phyloP scores from a whole-genome alignment of 192 early-diverging fungal species.

The Radiomyces spectabilis region DNA sequence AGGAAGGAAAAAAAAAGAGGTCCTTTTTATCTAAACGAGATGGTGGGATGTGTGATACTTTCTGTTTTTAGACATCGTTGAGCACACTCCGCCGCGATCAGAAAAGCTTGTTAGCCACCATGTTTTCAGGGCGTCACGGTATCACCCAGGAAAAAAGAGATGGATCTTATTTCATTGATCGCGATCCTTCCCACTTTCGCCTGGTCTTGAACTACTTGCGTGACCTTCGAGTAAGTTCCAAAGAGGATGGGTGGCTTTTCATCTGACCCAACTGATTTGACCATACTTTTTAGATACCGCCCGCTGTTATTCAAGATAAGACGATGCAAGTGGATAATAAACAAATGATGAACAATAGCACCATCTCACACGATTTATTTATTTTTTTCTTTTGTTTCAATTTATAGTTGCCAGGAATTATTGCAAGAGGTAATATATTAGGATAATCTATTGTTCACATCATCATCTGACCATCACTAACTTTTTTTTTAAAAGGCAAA shows the following conservation, averaged over 20 bases:
- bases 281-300: conserved; percentile 10
- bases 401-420: conserved; percentile 14
- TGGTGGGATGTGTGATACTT: no score
- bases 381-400: neutral
- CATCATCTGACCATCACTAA: neutral
- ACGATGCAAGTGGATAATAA: conserved; percentile 12
- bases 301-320: conserved; percentile 9
- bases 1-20: neutral
- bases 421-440: conserved; percentile 12
- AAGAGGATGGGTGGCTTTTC: neutral
- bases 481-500: conserved; percentile 6
- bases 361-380: no score
- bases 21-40: no score
- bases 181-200: conserved; percentile 23
- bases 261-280: neutral
- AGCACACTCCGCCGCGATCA: conserved; percentile 10
- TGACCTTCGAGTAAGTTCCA: conserved; percentile 11
- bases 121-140: conserved; percentile 21
- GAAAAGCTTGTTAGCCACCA: conserved; percentile 16
- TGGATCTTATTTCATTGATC: conserved; percentile 25
- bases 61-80: conserved; percentile 10
- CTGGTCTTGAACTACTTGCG: conserved; percentile 21
- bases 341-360: no score
- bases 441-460: neutral
- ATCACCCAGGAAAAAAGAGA: conserved; percentile 10